Evolutionary conservation across 2,329 filamentous ascomycete genomes (phyloP).

Genomic region (Colletotrichum costaricense): DNA sequence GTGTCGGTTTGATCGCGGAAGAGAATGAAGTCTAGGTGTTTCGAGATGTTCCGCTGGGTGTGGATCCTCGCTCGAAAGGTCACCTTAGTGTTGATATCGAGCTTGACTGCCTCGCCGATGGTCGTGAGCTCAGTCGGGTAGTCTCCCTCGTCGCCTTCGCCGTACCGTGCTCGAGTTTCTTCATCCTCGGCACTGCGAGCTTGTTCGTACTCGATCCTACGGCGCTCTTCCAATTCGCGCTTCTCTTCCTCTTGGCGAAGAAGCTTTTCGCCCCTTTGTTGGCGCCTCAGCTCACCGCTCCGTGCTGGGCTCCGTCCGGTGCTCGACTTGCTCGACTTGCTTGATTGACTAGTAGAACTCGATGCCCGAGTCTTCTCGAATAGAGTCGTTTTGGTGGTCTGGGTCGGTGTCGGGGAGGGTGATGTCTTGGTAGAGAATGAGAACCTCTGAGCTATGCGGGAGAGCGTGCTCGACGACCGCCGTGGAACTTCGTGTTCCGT

Average conservation of each 20-base stretch:
- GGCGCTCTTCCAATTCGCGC: constrained; percentile 24
- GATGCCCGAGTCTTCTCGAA: constrained; percentile 12
- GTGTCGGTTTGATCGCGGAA: constrained; percentile 87
- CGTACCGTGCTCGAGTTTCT: constrained; percentile 26
- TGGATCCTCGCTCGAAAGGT: constrained; percentile 71
- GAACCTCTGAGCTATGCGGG: constrained; percentile 34
- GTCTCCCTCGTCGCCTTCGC: constrained; percentile 17
- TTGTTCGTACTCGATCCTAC: constrained; percentile 18
- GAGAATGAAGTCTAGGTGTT: constrained; percentile 85
- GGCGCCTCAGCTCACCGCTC: constrained; percentile 23
- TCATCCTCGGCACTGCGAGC: constrained; percentile 28
- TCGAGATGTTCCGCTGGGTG: constrained; percentile 83
- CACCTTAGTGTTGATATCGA: constrained; percentile 49
- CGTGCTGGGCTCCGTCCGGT: constrained; percentile 13
- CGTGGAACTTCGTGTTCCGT: constrained; percentile 4
- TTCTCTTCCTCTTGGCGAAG: constrained; percentile 17
- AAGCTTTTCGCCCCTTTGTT: constrained; percentile 26
- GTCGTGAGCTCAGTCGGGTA: constrained; percentile 29
- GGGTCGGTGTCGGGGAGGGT: background rate
- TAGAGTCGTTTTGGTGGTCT: constrained; percentile 18
- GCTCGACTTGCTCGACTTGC: constrained; percentile 26
- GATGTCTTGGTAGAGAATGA: constrained; percentile 13
- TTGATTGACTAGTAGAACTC: constrained; percentile 4
- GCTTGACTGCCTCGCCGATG: constrained; percentile 26
- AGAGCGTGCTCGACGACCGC: constrained; percentile 36